Percentiles rank a stretch among this genome's conserved stretches.
These are phyloP conservation scores for Candida sithepensis DNA, from an alignment of 805 yeast species.

Conservation along the genomic window DNA sequence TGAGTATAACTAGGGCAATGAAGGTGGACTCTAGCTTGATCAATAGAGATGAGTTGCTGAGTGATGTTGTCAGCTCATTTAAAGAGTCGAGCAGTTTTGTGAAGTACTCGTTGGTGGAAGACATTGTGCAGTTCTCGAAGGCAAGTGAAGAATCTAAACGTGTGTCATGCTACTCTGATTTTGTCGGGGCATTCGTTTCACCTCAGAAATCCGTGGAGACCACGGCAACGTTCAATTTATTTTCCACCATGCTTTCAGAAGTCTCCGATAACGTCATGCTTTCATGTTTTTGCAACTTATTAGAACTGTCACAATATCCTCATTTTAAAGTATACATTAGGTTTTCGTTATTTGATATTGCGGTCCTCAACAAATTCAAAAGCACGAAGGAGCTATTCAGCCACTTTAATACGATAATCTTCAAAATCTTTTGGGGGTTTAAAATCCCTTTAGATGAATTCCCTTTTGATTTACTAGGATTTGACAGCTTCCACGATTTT, in stretches of 20 bases:
- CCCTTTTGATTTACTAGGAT: slow-evolving; percentile 41
- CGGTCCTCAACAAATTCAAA: slow-evolving; percentile 14
- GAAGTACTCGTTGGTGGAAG: slow-evolving; percentile 20
- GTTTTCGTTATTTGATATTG: slow-evolving; percentile 25
- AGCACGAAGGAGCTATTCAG: slow-evolving; percentile 27
- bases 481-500: slow-evolving; percentile 29
- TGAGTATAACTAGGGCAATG: slow-evolving; percentile 27
- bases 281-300: slow-evolving; percentile 37
- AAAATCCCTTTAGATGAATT: slow-evolving; percentile 31
- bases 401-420: slow-evolving; percentile 31
- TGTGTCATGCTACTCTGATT: slow-evolving; percentile 27
- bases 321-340: slow-evolving; percentile 32
- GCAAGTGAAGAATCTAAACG: slow-evolving; percentile 10
- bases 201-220: slow-evolving; percentile 39
- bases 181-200: slow-evolving; percentile 28
- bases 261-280: slow-evolving; percentile 31
- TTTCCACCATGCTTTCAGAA: slow-evolving; percentile 32
- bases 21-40: slow-evolving; percentile 1
- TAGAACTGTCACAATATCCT: slow-evolving; percentile 36
- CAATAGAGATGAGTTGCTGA: background rate
- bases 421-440: slow-evolving; percentile 43
- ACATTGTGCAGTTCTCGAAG: slow-evolving; percentile 9
- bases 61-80: slow-evolving; percentile 3
- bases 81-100: slow-evolving; percentile 18
- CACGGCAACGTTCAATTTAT: slow-evolving; percentile 36